A percentile compares a stretch with the other conserved stretches of the same genome.
Conservation (phyloP, 768 basidiomycete species). For the Boletus patriciae region DNA sequence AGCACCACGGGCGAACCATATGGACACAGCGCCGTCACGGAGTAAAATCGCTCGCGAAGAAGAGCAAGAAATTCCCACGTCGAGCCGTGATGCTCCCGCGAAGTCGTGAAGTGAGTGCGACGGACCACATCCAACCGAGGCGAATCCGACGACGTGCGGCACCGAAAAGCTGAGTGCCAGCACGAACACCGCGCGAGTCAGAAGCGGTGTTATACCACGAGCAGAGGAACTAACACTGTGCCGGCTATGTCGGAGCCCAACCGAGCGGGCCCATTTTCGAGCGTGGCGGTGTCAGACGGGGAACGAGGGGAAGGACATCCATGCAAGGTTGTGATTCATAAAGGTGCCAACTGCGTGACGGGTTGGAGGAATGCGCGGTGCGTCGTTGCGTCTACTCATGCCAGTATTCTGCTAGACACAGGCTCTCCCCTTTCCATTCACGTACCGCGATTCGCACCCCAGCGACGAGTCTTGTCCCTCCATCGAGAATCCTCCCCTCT, state of each 20-base stretch:
- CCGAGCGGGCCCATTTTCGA: background rate
- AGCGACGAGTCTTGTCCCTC: background rate
- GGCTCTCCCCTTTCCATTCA: conserved; percentile 5
- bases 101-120: too few species aligned
- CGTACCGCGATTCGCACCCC: conserved; percentile 11
- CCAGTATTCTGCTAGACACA: background rate
- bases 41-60: background rate
- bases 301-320: background rate
- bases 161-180: background rate
- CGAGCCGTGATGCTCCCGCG: background rate
- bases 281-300: conserved; percentile 3
- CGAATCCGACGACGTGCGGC: background rate
- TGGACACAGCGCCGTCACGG: too few species aligned
- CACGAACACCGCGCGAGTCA: background rate
- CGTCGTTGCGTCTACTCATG: background rate
- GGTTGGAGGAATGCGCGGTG: background rate
- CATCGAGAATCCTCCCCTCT: conserved; percentile 16
- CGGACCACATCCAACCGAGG: background rate
- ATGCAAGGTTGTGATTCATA: background rate
- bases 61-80: background rate
- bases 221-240: background rate
- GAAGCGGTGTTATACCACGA: background rate
- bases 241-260: conserved; percentile 2
- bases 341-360: background rate
- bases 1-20: too few species aligned